A percentile compares a stretch with the other conserved stretches of the same genome.
phyloP scores from a whole-genome alignment of 208 protist species.

The Leishmania tropica region DNA sequence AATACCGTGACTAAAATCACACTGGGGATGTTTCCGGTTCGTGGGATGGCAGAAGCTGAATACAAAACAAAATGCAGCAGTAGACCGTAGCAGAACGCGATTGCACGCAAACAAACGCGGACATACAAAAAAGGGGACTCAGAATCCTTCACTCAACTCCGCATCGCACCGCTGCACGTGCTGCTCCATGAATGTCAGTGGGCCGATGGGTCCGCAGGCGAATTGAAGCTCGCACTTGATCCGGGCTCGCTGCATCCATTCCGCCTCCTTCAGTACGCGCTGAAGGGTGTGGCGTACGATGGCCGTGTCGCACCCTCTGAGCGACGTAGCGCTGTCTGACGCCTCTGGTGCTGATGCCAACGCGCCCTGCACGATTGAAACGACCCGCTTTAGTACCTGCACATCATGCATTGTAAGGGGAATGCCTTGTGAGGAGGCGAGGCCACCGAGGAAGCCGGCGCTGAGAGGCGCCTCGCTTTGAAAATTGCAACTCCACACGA shows the following conservation, averaged over 20 bases:
- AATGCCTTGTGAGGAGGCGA: neutral
- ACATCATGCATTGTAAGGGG: constrained; percentile 5
- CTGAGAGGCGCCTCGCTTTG: neutral
- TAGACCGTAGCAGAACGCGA: neutral
- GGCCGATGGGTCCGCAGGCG: constrained; percentile 16
- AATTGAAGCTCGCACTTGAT: constrained; percentile 79
- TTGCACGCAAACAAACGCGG: neutral
- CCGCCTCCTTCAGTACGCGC: constrained; percentile 41
- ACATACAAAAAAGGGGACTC: neutral
- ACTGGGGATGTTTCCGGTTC: neutral
- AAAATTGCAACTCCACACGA: constrained; percentile 5
- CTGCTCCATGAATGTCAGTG: constrained; percentile 16
- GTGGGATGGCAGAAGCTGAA: constrained; percentile 1
- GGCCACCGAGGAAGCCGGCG: neutral
- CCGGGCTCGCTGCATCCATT: constrained; percentile 55
- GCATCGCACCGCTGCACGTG: constrained; percentile 9
- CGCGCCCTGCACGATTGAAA: constrained; percentile 1
- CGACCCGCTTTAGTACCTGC: constrained; percentile 17
- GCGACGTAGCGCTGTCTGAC: neutral
- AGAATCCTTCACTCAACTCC: neutral
- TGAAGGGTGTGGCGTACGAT: constrained; percentile 28
- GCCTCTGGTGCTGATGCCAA: constrained; percentile 3
- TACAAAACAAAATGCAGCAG: constrained; percentile 14
- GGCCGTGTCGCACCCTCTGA: neutral
- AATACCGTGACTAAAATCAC: neutral